phyloP scores from a whole-genome alignment of 192 early-diverging fungal species.

The Thoreauomyces humboldtii region DNA sequence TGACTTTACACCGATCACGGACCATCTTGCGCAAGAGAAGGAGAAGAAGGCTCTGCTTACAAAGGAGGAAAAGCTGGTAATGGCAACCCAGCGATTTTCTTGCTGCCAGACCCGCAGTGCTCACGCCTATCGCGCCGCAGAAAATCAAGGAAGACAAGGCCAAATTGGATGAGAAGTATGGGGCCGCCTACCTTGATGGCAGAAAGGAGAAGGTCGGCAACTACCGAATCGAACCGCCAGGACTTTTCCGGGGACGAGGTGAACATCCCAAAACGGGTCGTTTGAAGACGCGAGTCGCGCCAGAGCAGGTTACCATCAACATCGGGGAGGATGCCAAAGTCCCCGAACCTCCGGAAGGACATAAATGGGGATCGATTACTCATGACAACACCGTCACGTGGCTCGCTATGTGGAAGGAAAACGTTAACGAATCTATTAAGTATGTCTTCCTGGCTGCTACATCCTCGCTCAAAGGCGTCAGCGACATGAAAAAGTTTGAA shows the following conservation, averaged over 20 bases:
- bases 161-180: slow-evolving; percentile 73
- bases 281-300: slow-evolving; percentile 84
- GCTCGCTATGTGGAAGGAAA: slow-evolving; percentile 98
- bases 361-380: slow-evolving; percentile 81
- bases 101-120: too few relatives aligned
- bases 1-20: slow-evolving; percentile 83
- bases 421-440: slow-evolving; percentile 89
- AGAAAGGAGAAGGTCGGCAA: slow-evolving; percentile 97
- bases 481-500: slow-evolving; percentile 94
- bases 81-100: too few relatives aligned
- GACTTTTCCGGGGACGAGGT: slow-evolving; percentile 94
- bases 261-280: slow-evolving; percentile 92
- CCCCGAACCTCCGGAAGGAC: slow-evolving; percentile 82
- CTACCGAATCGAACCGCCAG: slow-evolving; percentile 95
- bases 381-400: slow-evolving; percentile 93
- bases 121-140: background rate
- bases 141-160: slow-evolving; percentile 65
- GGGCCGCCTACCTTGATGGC: slow-evolving; percentile 75
- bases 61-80: slow-evolving; percentile 83
- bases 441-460: slow-evolving; percentile 94
- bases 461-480: slow-evolving; percentile 92
- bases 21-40: slow-evolving; percentile 71
- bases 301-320: slow-evolving; percentile 94
- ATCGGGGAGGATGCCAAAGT: slow-evolving; percentile 72
- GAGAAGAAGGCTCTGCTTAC: slow-evolving; percentile 81